Percentiles rank a stretch among this genome's conserved stretches.
phyloP scores from a whole-genome alignment of 495 filamentous ascomycete genomes.

The Letharia columbiana region DNA sequence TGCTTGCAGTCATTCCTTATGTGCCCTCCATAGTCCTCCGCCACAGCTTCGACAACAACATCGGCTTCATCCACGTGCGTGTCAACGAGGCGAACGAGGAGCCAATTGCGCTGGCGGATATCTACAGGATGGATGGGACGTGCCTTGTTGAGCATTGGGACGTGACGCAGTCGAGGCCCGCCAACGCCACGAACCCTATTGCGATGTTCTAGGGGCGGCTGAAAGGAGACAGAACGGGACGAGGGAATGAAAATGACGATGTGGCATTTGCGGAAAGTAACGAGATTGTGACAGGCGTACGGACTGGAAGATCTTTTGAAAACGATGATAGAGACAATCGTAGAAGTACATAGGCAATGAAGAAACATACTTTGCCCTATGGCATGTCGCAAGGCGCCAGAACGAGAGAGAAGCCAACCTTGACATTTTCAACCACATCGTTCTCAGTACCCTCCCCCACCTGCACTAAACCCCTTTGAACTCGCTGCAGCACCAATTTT shows the following conservation, averaged over 20 bases:
- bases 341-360: background rate
- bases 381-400: background rate
- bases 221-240: background rate
- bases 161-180: slow-evolving; percentile 15
- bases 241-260: background rate
- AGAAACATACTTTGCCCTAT: background rate
- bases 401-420: background rate
- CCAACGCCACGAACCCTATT: slow-evolving; percentile 20
- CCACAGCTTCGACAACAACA: slow-evolving; percentile 17
- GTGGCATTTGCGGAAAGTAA: background rate
- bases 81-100: slow-evolving; percentile 8
- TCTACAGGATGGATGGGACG: slow-evolving; percentile 20
- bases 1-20: slow-evolving; percentile 8
- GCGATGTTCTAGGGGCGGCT: slow-evolving; percentile 15
- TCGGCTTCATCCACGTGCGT: slow-evolving; percentile 16
- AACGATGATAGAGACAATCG: background rate
- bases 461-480: background rate
- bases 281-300: background rate
- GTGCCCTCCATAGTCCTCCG: slow-evolving; percentile 11
- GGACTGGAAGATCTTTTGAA: background rate
- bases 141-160: slow-evolving; percentile 23
- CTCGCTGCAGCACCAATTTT: background rate
- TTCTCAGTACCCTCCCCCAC: background rate
- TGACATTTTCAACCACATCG: background rate
- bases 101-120: slow-evolving; percentile 18